These are phyloP conservation scores for Pholiota conissans DNA, from an alignment of 768 basidiomycete species.

Conservation along the genomic window DNA sequence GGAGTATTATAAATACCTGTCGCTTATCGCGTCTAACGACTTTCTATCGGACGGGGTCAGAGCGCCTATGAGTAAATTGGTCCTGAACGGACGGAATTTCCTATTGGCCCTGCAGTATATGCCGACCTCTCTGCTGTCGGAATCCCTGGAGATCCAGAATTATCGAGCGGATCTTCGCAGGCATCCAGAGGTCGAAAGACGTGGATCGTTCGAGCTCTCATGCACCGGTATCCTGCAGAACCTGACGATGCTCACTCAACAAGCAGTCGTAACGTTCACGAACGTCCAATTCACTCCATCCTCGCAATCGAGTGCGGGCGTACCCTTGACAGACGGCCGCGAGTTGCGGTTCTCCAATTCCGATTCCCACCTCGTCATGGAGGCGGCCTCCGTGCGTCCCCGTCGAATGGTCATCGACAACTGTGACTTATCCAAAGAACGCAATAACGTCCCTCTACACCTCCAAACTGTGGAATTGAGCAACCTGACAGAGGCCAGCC, in stretches of 20 bases:
- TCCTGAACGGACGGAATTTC: slow-evolving; percentile 3
- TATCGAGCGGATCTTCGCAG: not conserved
- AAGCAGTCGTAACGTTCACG: not conserved
- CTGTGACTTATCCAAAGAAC: not conserved
- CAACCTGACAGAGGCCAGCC: not conserved
- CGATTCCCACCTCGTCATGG: not conserved
- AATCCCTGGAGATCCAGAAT: not conserved
- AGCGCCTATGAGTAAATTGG: not conserved
- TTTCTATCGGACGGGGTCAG: not conserved
- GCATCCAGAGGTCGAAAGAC: not conserved
- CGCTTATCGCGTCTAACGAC: not conserved
- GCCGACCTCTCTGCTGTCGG: not conserved
- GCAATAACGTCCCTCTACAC: not conserved
- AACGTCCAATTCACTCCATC: not conserved
- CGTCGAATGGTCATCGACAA: not conserved
- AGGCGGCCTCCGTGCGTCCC: not conserved
- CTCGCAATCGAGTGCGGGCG: too few relatives aligned
- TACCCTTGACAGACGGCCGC: not conserved
- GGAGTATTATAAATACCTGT: not conserved
- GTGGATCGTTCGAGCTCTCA: not conserved
- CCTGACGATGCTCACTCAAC: not conserved
- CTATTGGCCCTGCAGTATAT: not conserved
- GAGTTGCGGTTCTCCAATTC: not conserved
- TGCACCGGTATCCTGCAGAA: not conserved
- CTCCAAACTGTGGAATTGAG: not conserved